Evolutionary conservation across 768 basidiomycete genomes (phyloP), one percentile per base, ranked within the genome.

Genomic region (Lactarius vividus): DNA sequence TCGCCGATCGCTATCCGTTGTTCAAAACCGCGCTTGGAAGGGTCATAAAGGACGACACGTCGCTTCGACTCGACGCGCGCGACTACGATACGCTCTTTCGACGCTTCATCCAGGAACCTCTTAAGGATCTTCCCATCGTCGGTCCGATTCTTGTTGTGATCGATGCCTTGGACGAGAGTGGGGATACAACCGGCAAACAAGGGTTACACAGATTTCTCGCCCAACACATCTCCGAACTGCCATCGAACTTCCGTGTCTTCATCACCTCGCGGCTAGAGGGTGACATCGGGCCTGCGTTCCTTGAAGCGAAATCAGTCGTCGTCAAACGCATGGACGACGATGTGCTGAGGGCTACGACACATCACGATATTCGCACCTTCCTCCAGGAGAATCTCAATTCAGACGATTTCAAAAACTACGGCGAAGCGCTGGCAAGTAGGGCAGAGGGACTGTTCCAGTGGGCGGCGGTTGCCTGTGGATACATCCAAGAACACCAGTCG

Each of bases 101-200:
- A 11, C 37, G 16, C 28, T 28, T 59, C 4, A 28, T 59, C 23
- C 23, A 9, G 23, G 39, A 59, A 10, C 57, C 57, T 13, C 57
- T 59, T 26, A 15, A n/a, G 40, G 37, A 40, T 20, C 28, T 59
- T 13, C 57, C 18, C 20, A 28, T 59, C 10, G 40, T 29, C 26
- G 37, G 26, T 23, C 28, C 57, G 1, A 42, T 59, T 26, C 16
- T 42, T 13, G 28, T 42, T 11, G 40, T 59, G 13, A 42, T 59
- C 57, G 57, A 59, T n/a, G 57, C 23, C 6, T 20, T 59, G 23
- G 57, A 59, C 18, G 57, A 59, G 40, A 40, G 57, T 20, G 40
- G n/a, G 13, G 57, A 59, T 26, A 23, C 16, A 28, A 28, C 26
- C 10, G 26, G 26, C 28, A 4, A 39, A 26, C 4, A 11, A 7